Evolutionary conservation across 208 protist genomes (phyloP).

Genomic region (Trypanosoma theileri): DNA sequence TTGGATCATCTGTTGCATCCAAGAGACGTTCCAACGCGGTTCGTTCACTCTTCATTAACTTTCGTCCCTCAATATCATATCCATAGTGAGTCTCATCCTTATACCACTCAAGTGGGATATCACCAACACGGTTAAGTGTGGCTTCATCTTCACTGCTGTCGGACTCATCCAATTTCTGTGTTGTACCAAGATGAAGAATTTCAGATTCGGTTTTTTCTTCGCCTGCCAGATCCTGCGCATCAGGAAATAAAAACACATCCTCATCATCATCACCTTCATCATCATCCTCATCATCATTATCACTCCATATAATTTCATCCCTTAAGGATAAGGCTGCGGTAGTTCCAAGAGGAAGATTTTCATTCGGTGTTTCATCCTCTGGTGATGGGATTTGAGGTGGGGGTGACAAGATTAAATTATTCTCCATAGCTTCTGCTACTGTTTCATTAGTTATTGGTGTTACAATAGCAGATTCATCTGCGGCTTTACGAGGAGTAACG

Average conservation of each 20-base stretch:
- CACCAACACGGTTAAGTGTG: constrained; percentile 89
- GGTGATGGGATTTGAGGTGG: not conserved
- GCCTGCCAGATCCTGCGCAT: constrained; percentile 67
- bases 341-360: not conserved
- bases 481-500: not conserved
- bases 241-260: constrained; percentile 79
- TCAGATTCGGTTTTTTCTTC: constrained; percentile 8
- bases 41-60: constrained; percentile 85
- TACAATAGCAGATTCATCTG: constrained; percentile 8
- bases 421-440: not conserved
- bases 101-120: constrained; percentile 95
- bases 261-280: constrained; percentile 27
- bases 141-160: constrained; percentile 92
- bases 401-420: constrained; percentile 7
- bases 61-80: constrained; percentile 92
- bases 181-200: constrained; percentile 70
- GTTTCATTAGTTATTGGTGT: not conserved
- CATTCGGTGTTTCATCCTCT: not conserved
- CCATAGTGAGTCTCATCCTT: constrained; percentile 92
- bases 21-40: constrained; percentile 89
- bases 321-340: constrained; percentile 18
- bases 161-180: constrained; percentile 76
- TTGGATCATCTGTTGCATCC: constrained; percentile 91
- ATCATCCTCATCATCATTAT: constrained; percentile 46
- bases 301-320: constrained; percentile 80